Evolutionary conservation across 2,329 filamentous ascomycete species (phyloP).

Genomic region (Botryotinia narcissicola): DNA sequence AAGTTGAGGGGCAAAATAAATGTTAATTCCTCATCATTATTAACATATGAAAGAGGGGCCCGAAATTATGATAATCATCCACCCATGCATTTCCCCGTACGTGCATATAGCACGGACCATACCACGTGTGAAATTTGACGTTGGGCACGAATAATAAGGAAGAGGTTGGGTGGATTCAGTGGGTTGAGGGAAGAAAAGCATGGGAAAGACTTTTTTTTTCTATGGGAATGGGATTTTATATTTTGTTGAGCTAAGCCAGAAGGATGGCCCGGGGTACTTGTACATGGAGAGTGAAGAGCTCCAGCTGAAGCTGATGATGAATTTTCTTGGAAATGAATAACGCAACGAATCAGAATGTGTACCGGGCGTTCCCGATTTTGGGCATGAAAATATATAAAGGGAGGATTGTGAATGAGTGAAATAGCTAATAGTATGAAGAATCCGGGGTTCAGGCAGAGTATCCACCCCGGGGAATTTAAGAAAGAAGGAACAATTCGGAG

Average conservation of each 20-base stretch:
- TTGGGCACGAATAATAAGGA: conserved; percentile 1
- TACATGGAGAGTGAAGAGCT: background rate
- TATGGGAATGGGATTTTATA: background rate
- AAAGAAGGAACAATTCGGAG: conserved; percentile 3
- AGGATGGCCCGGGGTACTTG: background rate
- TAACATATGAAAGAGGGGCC: background rate
- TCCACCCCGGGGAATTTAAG: background rate
- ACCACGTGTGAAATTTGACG: conserved; percentile 6
- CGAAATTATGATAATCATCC: background rate
- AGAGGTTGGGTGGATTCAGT: background rate
- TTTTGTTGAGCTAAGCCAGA: background rate
- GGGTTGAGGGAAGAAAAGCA: background rate
- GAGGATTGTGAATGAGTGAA: background rate
- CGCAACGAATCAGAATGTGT: background rate
- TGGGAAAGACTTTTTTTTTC: background rate
- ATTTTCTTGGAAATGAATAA: background rate
- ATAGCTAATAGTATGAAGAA: background rate
- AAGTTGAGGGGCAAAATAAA: background rate
- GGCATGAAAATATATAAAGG: conserved; percentile 12
- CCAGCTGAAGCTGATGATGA: too few relatives aligned
- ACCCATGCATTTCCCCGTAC: background rate
- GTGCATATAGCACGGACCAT: conserved; percentile 4
- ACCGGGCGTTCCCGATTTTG: conserved; percentile 10
- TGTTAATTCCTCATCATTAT: background rate
- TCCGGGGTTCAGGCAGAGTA: background rate